These are phyloP conservation scores for Vicia faba DNA, from an alignment of 306 rosid genomes.

Conservation along the genomic window DNA sequence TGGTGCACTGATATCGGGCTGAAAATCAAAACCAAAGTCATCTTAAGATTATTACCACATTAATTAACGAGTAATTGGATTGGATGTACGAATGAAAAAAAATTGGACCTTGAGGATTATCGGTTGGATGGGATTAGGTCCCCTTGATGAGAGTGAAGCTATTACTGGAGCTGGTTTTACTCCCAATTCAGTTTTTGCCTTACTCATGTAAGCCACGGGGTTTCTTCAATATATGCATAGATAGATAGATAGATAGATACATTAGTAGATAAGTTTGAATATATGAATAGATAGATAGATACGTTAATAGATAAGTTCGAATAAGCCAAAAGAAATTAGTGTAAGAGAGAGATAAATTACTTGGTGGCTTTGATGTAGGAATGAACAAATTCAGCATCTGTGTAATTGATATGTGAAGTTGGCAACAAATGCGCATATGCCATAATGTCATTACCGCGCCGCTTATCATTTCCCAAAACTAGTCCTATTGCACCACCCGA, in stretches of 20 bases:
- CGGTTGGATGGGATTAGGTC: constrained; percentile 51
- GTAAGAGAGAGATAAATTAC: constrained; percentile 37
- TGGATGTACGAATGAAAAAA: neutral
- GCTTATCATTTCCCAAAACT: constrained; percentile 49
- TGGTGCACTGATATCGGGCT: constrained; percentile 70
- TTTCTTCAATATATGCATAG: constrained; percentile 33
- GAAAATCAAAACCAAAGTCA: constrained; percentile 33
- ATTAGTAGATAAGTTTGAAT: neutral
- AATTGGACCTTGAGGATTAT: constrained; percentile 58
- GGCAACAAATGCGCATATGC: constrained; percentile 57
- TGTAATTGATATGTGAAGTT: constrained; percentile 51
- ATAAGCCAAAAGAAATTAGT: neutral
- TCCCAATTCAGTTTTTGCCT: constrained; percentile 48
- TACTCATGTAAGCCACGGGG: constrained; percentile 57
- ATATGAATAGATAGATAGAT: neutral
- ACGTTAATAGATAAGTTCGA: neutral
- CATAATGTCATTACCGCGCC: constrained; percentile 40
- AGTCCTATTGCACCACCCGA: constrained; percentile 60
- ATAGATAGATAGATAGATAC: no score
- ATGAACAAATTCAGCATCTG: constrained; percentile 46
- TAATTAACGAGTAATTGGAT: neutral
- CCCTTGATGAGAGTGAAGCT: constrained; percentile 71
- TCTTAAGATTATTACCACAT: neutral
- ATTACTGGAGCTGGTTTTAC: constrained; percentile 61
- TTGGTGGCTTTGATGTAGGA: constrained; percentile 55